Evolutionary conservation across 805 yeast genomes (phyloP).

Genomic region (Myxozyma melibiosi): DNA sequence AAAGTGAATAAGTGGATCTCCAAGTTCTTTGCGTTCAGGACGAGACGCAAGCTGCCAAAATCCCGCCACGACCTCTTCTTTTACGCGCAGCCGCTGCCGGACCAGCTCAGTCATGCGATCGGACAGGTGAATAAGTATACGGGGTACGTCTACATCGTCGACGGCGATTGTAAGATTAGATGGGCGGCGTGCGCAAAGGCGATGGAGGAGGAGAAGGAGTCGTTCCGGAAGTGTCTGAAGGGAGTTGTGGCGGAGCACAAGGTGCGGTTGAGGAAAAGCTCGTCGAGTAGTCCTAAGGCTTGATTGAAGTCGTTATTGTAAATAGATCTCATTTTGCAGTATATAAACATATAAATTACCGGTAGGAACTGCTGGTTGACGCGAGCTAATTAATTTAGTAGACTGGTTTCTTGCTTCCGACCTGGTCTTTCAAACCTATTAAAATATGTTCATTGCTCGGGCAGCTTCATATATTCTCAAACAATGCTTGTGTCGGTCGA

Average conservation of each 20-base stretch:
- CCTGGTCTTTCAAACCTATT: too few species aligned
- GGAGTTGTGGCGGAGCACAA: conserved; percentile 28
- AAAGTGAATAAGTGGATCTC: conserved; percentile 68
- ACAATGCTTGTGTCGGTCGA: too few species aligned
- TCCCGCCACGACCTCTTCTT: conserved; percentile 62
- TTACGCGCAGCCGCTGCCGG: conserved; percentile 26
- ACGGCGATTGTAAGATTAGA: conserved; percentile 69
- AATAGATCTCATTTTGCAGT: too few species aligned
- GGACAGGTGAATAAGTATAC: conserved; percentile 73
- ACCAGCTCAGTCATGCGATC: conserved; percentile 39
- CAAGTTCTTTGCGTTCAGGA: conserved; percentile 51
- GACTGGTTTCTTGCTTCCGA: too few species aligned
- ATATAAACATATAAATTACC: too few species aligned
- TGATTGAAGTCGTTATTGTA: background rate
- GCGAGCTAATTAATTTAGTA: too few species aligned
- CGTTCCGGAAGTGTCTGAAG: conserved; percentile 19
- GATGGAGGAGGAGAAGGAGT: conserved; percentile 59
- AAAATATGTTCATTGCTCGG: too few species aligned
- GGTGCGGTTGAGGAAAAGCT: background rate
- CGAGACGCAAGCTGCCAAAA: conserved; percentile 50
- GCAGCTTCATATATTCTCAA: too few species aligned
- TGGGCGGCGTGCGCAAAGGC: conserved; percentile 93
- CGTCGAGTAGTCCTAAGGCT: background rate
- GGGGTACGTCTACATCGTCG: conserved; percentile 82
- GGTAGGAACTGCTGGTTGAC: too few species aligned